These are phyloP conservation scores for Ogataea paraovalis DNA, from an alignment of 805 yeast species.

Conservation along the genomic window DNA sequence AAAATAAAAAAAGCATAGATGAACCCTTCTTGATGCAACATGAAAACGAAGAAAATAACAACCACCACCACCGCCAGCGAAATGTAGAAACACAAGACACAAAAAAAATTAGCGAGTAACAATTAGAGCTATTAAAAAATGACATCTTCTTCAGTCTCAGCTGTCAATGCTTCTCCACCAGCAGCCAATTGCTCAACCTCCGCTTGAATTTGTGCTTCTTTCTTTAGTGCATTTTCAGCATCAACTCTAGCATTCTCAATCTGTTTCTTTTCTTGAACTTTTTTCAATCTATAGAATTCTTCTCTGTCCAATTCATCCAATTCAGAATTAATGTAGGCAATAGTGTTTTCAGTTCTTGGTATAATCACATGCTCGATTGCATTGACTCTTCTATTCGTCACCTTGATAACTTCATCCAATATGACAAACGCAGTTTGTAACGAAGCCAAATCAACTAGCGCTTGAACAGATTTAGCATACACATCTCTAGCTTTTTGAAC, in stretches of 20 bases:
- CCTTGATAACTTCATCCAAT: conserved; percentile 95
- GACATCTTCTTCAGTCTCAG: conserved; percentile 36
- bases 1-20: background rate
- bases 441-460: conserved; percentile 91
- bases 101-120: background rate
- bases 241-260: conserved; percentile 66
- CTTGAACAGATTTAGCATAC: conserved; percentile 94
- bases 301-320: conserved; percentile 97
- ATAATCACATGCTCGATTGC: conserved; percentile 98
- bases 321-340: conserved; percentile 86
- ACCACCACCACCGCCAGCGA: too few relatives aligned
- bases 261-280: conserved; percentile 93
- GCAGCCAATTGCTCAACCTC: conserved; percentile 17
- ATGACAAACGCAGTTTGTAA: conserved; percentile 95
- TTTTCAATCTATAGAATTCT: conserved; percentile 93
- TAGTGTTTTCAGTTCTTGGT: conserved; percentile 96
- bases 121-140: conserved; percentile 27
- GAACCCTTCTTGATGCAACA: background rate
- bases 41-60: background rate
- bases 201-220: conserved; percentile 17
- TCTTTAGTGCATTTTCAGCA: conserved; percentile 41
- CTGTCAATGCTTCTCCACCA: conserved; percentile 23
- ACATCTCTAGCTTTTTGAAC: conserved; percentile 91
- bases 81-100: background rate
- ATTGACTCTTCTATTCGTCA: conserved; percentile 96